phyloP scores from a whole-genome alignment of 495 filamentous ascomycete species.

The Lophiotrema nucula region DNA sequence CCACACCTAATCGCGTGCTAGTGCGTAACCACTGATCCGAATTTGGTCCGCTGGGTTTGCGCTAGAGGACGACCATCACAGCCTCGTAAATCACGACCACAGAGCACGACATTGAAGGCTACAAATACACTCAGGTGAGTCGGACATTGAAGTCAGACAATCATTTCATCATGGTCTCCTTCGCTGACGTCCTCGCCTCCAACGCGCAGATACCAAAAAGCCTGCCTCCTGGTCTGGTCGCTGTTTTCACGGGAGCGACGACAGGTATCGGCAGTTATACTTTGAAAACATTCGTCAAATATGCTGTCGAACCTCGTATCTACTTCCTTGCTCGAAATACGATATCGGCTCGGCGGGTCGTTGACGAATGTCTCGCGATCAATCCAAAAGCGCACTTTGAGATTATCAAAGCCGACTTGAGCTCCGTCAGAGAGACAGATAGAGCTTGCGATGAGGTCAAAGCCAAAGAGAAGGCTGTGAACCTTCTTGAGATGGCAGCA shows the following conservation, averaged over 20 bases:
- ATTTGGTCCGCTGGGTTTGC: too few relatives aligned
- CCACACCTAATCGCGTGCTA: too few relatives aligned
- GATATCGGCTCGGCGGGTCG: conserved; percentile 47
- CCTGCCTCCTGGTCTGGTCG: conserved; percentile 48
- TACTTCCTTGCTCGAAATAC: conserved; percentile 52
- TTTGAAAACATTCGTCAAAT: conserved; percentile 54
- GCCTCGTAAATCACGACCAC: too few relatives aligned
- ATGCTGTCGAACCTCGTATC: conserved; percentile 49
- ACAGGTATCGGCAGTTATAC: conserved; percentile 61
- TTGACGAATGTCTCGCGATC: conserved; percentile 45
- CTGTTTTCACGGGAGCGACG: conserved; percentile 66
- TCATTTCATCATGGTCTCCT: conserved; percentile 25
- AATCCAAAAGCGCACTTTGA: conserved; percentile 53
- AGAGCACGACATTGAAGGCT: too few relatives aligned
- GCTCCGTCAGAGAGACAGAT: conserved; percentile 58
- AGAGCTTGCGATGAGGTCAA: conserved; percentile 55
- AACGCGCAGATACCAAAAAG: background rate
- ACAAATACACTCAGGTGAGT: too few relatives aligned
- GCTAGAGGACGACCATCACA: too few relatives aligned
- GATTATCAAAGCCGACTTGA: conserved; percentile 58
- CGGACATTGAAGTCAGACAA: too few relatives aligned
- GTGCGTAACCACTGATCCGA: too few relatives aligned
- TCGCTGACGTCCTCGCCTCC: conserved; percentile 4
- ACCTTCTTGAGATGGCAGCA: conserved; percentile 58
- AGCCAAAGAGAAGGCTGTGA: conserved; percentile 51